Conservation (phyloP, 2,329 filamentous ascomycete genomes). For the Nemania bipapillata region DNA sequence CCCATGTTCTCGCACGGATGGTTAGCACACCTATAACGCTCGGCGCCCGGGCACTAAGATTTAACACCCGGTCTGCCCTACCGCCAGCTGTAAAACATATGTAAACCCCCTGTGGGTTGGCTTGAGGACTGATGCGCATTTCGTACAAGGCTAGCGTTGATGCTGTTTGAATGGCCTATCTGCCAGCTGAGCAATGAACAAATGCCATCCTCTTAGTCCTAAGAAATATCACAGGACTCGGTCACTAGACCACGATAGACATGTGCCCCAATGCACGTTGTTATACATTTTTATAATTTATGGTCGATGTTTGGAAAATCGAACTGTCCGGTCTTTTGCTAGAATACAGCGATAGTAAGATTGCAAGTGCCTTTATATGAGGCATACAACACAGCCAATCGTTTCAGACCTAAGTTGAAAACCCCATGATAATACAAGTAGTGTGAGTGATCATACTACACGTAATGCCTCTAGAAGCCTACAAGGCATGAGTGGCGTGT, state of each 20-base stretch:
- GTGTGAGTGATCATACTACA: slow-evolving; percentile 14
- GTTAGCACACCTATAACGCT: background rate
- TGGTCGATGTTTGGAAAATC: background rate
- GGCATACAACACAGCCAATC: background rate
- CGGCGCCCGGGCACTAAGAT: background rate
- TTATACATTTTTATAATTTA: background rate
- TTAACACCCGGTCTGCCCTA: no score
- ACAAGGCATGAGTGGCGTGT: background rate
- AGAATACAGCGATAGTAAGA: background rate
- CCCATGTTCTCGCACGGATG: background rate
- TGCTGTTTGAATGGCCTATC: background rate
- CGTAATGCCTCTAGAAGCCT: slow-evolving; percentile 11
- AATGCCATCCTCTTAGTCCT: background rate
- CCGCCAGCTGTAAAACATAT: background rate
- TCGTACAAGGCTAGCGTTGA: background rate
- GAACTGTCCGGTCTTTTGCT: background rate
- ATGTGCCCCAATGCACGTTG: background rate
- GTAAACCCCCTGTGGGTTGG: background rate
- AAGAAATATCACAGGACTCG: background rate
- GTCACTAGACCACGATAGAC: background rate
- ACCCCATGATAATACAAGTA: slow-evolving; percentile 27
- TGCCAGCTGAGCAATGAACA: background rate
- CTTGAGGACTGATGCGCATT: background rate
- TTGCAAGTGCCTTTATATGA: background rate
- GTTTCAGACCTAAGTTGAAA: background rate